phyloP scores from a whole-genome alignment of 2,329 filamentous ascomycete genomes.

The Chrysoporthe deuterocubensis region DNA sequence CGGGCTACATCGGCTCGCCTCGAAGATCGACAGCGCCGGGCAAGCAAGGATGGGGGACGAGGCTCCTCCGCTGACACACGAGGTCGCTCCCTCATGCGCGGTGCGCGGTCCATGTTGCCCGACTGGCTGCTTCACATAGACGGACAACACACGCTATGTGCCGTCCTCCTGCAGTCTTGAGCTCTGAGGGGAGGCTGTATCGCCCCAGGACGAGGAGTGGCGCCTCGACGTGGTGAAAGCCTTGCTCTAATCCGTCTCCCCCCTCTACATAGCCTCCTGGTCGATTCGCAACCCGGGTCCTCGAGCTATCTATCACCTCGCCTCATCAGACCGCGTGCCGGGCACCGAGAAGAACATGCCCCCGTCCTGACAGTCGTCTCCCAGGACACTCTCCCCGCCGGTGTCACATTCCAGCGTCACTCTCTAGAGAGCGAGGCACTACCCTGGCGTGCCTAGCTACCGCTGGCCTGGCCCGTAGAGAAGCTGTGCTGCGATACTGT shows the following conservation, averaged over 20 bases:
- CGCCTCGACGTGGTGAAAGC: neutral
- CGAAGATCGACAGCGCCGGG: neutral
- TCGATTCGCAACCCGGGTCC: neutral
- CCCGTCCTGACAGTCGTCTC: too few relatives aligned
- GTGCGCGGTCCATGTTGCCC: neutral
- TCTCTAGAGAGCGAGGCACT: neutral
- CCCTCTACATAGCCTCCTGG: neutral
- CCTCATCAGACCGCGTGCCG: too few relatives aligned
- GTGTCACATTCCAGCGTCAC: neutral
- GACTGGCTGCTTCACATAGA: neutral
- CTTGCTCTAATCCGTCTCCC: neutral
- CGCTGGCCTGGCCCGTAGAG: neutral
- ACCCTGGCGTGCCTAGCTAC: neutral
- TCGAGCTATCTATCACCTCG: too few relatives aligned
- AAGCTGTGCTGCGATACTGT: slow-evolving; percentile 20
- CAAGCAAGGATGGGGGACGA: neutral
- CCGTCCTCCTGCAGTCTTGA: neutral
- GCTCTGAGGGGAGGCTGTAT: neutral
- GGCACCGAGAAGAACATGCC: too few relatives aligned
- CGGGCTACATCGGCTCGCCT: neutral
- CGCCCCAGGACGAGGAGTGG: neutral
- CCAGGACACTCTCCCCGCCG: neutral
- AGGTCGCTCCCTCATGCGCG: too few relatives aligned
- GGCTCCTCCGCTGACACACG: too few relatives aligned
- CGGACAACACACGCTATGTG: neutral